Evolutionary conservation across 2,329 filamentous ascomycete species (phyloP).

Genomic region (Aureobasidium leucospermi): DNA sequence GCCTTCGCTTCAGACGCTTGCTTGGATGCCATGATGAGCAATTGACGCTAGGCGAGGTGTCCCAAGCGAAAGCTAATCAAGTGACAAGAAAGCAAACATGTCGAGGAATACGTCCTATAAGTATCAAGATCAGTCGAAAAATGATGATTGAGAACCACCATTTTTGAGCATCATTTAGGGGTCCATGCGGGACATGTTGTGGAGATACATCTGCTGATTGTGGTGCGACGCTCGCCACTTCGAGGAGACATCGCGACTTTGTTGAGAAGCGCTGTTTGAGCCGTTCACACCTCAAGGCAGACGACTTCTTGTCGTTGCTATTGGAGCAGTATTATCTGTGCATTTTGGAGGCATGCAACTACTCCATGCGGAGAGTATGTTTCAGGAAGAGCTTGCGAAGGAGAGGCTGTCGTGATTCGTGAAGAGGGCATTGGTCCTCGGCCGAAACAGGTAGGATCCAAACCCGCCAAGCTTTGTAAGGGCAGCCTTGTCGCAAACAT

Average conservation of each 20-base stretch:
- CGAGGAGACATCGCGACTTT: not conserved
- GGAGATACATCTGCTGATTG: constrained; percentile 9
- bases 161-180: not conserved
- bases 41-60: not conserved
- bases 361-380: not conserved
- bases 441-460: too few species aligned
- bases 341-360: not conserved
- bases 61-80: not conserved
- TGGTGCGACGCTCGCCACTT: not conserved
- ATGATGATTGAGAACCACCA: not conserved
- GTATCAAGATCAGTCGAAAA: not conserved
- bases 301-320: not conserved
- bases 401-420: not conserved
- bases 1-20: not conserved
- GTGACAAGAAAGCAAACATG: not conserved
- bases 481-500: not conserved
- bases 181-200: not conserved
- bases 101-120: not conserved
- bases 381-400: constrained; percentile 10
- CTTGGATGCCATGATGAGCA: not conserved
- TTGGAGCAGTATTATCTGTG: not conserved
- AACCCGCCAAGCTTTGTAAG: too few species aligned
- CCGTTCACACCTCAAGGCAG: not conserved
- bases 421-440: too few species aligned
- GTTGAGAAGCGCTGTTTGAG: not conserved